phyloP scores from a whole-genome alignment of 2,329 filamentous ascomycete species.

The Penicillium sp. region DNA sequence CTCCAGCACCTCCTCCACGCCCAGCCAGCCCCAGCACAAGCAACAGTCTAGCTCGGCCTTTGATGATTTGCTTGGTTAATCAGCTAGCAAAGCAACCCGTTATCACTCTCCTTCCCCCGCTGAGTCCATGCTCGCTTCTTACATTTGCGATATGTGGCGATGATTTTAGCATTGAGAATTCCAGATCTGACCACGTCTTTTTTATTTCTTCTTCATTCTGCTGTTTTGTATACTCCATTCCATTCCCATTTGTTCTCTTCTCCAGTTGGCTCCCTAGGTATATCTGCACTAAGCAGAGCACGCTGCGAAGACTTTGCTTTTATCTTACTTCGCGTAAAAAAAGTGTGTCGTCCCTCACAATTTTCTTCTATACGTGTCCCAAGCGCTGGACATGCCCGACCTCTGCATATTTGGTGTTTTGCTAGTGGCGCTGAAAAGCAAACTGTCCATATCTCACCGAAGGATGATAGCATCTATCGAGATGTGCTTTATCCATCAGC shows the following conservation, averaged over 20 bases:
- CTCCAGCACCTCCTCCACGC: slow-evolving; percentile 51
- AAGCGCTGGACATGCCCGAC: too few relatives aligned
- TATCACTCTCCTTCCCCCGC: neutral
- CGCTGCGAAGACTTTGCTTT: neutral
- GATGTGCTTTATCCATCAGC: neutral
- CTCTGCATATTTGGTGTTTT: neutral
- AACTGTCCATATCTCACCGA: neutral
- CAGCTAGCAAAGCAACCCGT: neutral
- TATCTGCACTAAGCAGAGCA: neutral
- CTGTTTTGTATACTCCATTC: neutral
- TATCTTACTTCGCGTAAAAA: neutral
- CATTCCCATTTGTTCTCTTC: neutral
- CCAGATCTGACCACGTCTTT: neutral
- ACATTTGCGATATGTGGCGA: slow-evolving; percentile 3
- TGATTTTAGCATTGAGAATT: slow-evolving; percentile 7
- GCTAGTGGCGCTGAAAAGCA: neutral
- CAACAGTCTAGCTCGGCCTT: slow-evolving; percentile 34
- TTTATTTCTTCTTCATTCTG: neutral
- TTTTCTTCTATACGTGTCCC: neutral
- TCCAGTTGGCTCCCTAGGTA: neutral
- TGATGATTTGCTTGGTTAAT: slow-evolving; percentile 43
- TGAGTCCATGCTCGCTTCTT: neutral
- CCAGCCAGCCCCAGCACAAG: slow-evolving; percentile 37
- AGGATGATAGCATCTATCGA: neutral
- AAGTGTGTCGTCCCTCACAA: neutral